A percentile compares a stretch with the other conserved stretches of the same genome.
Conservation (phyloP, 345 rosid genomes). For the Crucihimalaya himalaica region DNA sequence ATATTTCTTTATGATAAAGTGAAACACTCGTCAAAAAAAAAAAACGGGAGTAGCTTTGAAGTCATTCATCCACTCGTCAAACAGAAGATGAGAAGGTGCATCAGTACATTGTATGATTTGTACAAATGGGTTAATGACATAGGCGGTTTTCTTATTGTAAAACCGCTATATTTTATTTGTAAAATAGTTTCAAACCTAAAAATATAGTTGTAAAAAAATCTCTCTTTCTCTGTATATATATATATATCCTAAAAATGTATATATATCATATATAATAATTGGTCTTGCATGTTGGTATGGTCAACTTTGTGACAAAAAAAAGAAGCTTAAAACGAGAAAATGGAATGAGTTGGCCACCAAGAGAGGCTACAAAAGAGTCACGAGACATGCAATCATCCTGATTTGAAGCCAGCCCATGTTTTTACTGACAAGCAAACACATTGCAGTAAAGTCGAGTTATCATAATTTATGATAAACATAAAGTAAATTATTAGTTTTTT, state of each 20-base stretch:
- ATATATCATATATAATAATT: slow-evolving; percentile 7
- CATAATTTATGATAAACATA: slow-evolving; percentile 32
- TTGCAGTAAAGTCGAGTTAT: slow-evolving; percentile 38
- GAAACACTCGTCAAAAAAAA: not conserved
- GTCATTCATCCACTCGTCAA: slow-evolving; percentile 14
- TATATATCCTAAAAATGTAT: no score
- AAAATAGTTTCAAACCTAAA: not conserved
- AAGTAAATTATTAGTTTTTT: slow-evolving; percentile 8
- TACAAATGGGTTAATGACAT: not conserved
- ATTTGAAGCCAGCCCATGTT: slow-evolving; percentile 42
- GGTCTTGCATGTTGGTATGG: slow-evolving; percentile 33
- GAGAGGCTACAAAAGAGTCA: slow-evolving; percentile 36
- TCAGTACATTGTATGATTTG: not conserved
- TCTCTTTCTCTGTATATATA: not conserved
- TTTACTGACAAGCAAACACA: slow-evolving; percentile 44
- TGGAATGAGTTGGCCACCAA: slow-evolving; percentile 35
- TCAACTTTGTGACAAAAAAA: slow-evolving; percentile 22
- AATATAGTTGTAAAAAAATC: not conserved
- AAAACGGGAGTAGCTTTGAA: slow-evolving; percentile 20
- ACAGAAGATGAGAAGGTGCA: not conserved
- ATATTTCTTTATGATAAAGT: not conserved
- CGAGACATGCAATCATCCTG: slow-evolving; percentile 41
- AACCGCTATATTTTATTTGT: not conserved
- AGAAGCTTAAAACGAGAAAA: slow-evolving; percentile 9
- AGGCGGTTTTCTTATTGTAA: not conserved